phyloP scores from a whole-genome alignment of 1,139 yeast genomes.

The Lipomyces yarrowii region DNA sequence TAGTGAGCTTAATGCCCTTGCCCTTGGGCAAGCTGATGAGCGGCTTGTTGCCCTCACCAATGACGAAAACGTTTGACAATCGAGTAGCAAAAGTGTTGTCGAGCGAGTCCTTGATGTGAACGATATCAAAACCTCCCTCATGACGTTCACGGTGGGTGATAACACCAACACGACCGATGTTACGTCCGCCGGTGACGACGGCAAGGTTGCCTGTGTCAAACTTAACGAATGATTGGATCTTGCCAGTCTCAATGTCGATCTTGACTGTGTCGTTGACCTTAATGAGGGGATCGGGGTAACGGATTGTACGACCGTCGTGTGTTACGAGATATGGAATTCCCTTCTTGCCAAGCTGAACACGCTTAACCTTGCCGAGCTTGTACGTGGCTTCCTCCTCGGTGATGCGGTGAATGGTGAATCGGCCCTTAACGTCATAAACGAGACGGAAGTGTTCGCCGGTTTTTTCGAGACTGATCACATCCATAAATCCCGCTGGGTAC shows the following conservation, averaged over 20 bases:
- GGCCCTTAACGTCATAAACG: slow-evolving; percentile 96
- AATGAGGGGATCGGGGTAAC: slow-evolving; percentile 98
- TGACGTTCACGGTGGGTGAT: slow-evolving; percentile 98
- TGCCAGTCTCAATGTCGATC: slow-evolving; percentile 94
- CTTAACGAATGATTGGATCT: slow-evolving; percentile 87
- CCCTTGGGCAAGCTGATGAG: slow-evolving; percentile 98
- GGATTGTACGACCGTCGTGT: slow-evolving; percentile 99
- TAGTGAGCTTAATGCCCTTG: slow-evolving; percentile 98
- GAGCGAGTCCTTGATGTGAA: slow-evolving; percentile 95
- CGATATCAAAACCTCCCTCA: slow-evolving; percentile 99
- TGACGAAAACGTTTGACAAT: slow-evolving; percentile 92
- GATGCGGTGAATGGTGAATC: slow-evolving; percentile 99
- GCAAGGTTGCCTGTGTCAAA: slow-evolving; percentile 95
- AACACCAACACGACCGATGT: slow-evolving; percentile 99
- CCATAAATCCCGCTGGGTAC: slow-evolving; percentile 99
- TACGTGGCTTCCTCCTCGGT: slow-evolving; percentile 97
- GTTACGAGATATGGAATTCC: slow-evolving; percentile 98
- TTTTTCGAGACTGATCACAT: slow-evolving; percentile 93
- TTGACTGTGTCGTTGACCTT: slow-evolving; percentile 97
- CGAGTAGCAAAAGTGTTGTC: slow-evolving; percentile 99
- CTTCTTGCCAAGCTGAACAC: slow-evolving; percentile 97
- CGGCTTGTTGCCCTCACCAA: slow-evolving; percentile 98
- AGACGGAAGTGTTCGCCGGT: slow-evolving; percentile 99
- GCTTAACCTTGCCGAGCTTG: slow-evolving; percentile 97
- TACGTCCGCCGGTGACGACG: slow-evolving; percentile 99